Evolutionary conservation across 257 asterid species (phyloP).

Genomic region (Capsicum chinense): DNA sequence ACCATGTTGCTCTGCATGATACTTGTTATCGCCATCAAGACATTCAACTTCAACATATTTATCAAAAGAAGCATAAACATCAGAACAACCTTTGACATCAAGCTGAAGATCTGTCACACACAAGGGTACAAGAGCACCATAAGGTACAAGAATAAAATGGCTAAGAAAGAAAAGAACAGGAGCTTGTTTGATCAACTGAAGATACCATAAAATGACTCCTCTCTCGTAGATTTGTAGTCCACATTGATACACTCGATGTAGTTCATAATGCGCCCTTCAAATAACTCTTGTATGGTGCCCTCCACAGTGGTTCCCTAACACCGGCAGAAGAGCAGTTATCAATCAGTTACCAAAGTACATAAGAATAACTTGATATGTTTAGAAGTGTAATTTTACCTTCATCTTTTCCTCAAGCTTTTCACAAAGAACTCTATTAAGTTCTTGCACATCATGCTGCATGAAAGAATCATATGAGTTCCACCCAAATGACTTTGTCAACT

Average conservation of each 20-base stretch:
- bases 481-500: conserved; percentile 95
- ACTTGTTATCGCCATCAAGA: conserved; percentile 94
- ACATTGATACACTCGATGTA: conserved; percentile 97
- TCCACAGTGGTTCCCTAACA: conserved; percentile 95
- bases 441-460: conserved; percentile 98
- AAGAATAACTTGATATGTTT: not conserved
- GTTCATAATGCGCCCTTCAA: conserved; percentile 95
- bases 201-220: conserved; percentile 89
- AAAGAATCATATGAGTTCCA: conserved; percentile 96
- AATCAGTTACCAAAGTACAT: not conserved
- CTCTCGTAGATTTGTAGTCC: conserved; percentile 88
- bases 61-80: conserved; percentile 95
- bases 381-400: conserved; percentile 55
- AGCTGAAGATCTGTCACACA: conserved; percentile 80
- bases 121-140: not conserved
- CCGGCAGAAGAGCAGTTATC: conserved; percentile 13
- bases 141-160: not conserved
- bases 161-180: not conserved
- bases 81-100: conserved; percentile 93
- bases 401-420: conserved; percentile 97
- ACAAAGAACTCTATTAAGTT: conserved; percentile 83
- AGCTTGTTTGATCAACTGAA: not conserved
- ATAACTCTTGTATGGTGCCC: conserved; percentile 95
- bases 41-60: conserved; percentile 97
- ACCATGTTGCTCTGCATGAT: conserved; percentile 83